Base-by-base conservation (phyloP, 75 land plant genomes). In the Picea glauca region DNA sequence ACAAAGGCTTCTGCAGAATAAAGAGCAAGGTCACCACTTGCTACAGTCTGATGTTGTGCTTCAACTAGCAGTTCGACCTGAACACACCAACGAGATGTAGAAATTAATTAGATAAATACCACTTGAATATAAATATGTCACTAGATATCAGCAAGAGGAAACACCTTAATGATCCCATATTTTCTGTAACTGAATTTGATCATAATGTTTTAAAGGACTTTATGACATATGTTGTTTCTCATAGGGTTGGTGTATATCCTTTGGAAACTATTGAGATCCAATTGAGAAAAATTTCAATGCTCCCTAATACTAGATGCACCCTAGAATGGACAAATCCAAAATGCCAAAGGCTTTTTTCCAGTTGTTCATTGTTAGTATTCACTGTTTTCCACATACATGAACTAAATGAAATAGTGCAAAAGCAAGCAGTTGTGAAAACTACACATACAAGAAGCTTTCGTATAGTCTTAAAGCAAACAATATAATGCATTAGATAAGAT, bases 1-100 rank as follows among this genome's bases (percentile, higher is more conserved):
- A 96, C 33, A 78, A 40, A 66, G 35, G 90, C 98, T 84, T 95
- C 98, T 21, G 87, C 68, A 0, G 83, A 74, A 60, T 83, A 90
- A 43, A 80, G 81, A 5, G 83, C 73, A n/a, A 87, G 80, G 15
- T 83, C 35, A 35, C 62, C 83, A 68, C 82, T 82, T 82, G 85
- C 83, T 35, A 81, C 61, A 63, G 62, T 58, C 78, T 88, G 84
- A 50, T 26, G 58, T 13, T 84, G 78, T 56, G n/a, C 79, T 79
- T 96, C 98, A 80, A 96, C 77, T 58, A 89, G 83, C 74, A 96
- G 90, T 80, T 92, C 91, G 81, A 94, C 97, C 98, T 96, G 88
- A 70, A 70, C 33, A 40, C 4, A 7, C 21, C 73, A 70, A 20
- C 20, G 43, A 70, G 20, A 68, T 20, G 8, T 38, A 20, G 7